Conservation (phyloP, 2,329 filamentous ascomycete species). For the Arthrobotrys pseudoclavata region DNA sequence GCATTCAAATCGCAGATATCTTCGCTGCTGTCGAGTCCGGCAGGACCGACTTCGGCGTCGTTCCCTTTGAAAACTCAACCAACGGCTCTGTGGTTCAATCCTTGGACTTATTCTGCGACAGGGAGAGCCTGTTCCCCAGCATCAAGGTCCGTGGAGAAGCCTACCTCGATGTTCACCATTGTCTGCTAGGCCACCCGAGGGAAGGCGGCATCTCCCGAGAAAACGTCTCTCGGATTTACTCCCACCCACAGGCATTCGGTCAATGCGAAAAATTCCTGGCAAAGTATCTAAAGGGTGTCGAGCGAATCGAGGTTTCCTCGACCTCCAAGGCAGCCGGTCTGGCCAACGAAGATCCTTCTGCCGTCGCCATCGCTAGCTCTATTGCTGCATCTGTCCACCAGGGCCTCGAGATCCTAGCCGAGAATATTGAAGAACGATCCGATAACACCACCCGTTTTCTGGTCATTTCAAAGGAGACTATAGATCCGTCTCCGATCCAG, state of each 20-base stretch:
- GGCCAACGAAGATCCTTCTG: conserved; percentile 72
- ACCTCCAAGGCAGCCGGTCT: conserved; percentile 88
- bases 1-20: conserved; percentile 72
- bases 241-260: conserved; percentile 94
- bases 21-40: conserved; percentile 82
- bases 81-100: conserved; percentile 94
- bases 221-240: conserved; percentile 82
- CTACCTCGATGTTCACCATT: conserved; percentile 91
- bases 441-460: conserved; percentile 87
- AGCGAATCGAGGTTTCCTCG: conserved; percentile 84
- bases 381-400: conserved; percentile 78
- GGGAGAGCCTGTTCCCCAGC: conserved; percentile 74
- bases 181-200: conserved; percentile 74
- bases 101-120: conserved; percentile 87
- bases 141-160: conserved; percentile 84
- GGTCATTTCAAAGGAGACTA: conserved; percentile 69
- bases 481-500: conserved; percentile 23
- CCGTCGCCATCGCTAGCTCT: conserved; percentile 82
- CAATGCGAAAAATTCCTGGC: conserved; percentile 85
- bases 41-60: conserved; percentile 78
- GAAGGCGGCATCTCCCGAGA: conserved; percentile 68
- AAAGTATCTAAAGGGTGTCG: conserved; percentile 77
- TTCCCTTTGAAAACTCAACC: conserved; percentile 95
- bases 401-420: conserved; percentile 72
- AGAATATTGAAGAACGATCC: conserved; percentile 78